Percentiles rank a stretch among this genome's conserved stretches.
phyloP scores from a whole-genome alignment of 1,284 basidiomycete genomes.

The Inonotus hispidus region DNA sequence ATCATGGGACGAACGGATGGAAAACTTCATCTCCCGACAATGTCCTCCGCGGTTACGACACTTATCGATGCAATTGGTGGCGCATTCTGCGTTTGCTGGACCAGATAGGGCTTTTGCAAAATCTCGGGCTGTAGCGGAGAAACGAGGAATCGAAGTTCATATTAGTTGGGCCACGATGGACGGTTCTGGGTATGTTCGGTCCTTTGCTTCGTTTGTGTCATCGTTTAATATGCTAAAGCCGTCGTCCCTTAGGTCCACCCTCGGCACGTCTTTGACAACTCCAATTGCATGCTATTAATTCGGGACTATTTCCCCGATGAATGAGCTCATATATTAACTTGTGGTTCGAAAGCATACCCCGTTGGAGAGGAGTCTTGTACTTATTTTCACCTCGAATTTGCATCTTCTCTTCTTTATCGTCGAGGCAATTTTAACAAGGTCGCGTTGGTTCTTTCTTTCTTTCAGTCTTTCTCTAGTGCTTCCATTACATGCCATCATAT shows the following conservation, averaged over 20 bases:
- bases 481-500: too few relatives aligned
- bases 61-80: neutral
- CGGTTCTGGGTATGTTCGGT: neutral
- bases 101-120: neutral
- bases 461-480: too few relatives aligned
- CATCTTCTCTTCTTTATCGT: too few relatives aligned
- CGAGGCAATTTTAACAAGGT: too few relatives aligned
- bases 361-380: too few relatives aligned
- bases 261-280: neutral
- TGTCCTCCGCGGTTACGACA: neutral
- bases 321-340: too few relatives aligned
- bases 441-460: too few relatives aligned
- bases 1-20: constrained; percentile 8
- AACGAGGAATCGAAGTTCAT: neutral
- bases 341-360: too few relatives aligned
- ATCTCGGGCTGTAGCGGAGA: neutral
- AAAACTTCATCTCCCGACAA: neutral
- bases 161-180: neutral
- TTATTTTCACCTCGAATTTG: too few relatives aligned
- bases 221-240: too few relatives aligned
- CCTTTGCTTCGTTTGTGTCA: neutral
- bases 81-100: neutral
- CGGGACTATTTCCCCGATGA: too few relatives aligned
- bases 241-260: neutral
- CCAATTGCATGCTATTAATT: too few relatives aligned